Evolutionary conservation across 495 filamentous ascomycete genomes (phyloP), one percentile per base, ranked within the genome.

Genomic region (Gamarada debralockiae): DNA sequence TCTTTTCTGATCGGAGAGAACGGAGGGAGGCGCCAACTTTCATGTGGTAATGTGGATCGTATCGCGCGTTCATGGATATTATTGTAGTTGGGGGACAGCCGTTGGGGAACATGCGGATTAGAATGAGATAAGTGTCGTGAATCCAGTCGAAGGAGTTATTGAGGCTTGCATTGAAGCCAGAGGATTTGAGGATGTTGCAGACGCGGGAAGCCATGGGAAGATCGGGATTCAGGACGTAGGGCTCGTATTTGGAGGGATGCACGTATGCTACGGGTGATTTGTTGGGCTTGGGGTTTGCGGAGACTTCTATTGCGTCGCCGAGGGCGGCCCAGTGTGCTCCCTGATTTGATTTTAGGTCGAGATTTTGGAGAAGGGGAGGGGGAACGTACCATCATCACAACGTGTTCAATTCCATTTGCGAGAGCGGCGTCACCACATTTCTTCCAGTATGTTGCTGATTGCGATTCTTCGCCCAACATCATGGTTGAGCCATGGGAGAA

Each of bases 401-500:
- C 73, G 15, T 76, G 74, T 64, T 81, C 78, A 59, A 85, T 73
- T 25, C 71, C 72, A 34, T 73, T 64, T 1, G 70, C 73, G 0
- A 83, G 67, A 0, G 80, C 81, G 50, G 77, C 77, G 50, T 81
- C 77, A 5, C 81, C 81, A 59, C 78, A 81, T 56, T 74, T 70
- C 50, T 79, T 78, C 81, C 81, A 85, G 61, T 83, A 83, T 6
- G 71, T 69, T 12, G 78, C 80, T 0, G 78, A 80, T 14, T 69
- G 58, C 38, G 73, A 78, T 52, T 81, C 73, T 52, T 82, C 81
- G 37, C 80, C 81, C 13, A 85, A 69, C 80, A 85, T 84, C 79
- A 82, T 82, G 22, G 80, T 83, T 33, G 78, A 81, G 65, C 81
- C 81, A 73, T 85, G 81, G 13, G 81, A 84, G 67, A 85, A 83